Base-by-base conservation (phyloP, 2,329 filamentous ascomycete genomes). In the Esteya vermicola region DNA sequence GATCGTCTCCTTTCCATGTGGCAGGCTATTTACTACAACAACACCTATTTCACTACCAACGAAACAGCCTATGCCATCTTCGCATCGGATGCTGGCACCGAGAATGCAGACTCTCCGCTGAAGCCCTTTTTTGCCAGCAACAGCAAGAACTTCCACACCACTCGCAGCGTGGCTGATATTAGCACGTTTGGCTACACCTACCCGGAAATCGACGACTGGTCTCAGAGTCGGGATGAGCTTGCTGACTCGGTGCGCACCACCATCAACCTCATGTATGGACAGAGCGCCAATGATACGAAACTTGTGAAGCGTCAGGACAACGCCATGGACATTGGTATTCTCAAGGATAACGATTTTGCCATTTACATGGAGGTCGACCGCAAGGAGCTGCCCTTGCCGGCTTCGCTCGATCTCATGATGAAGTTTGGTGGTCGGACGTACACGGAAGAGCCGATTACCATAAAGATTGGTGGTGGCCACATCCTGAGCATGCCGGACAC, bases 171-270 rank as follows among this genome's bases (percentile, higher is more conserved):
- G 14, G 45, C 47, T 10, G 40, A 47, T 5, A 52, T 53, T 33
- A 48, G 54, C 19, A 49, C 33, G 8, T 59, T 64, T 40, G 61
- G 62, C 18, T 64, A 66, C 49, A 61, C 57, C 5, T 63, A 63
- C 45, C 55, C 54, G 3, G 59, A 62, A 43, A 52, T 67, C 22
- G 44, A 53, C 41, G 54, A 58, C 49, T 71, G 73, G 45, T 66
- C 62, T 8, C 36, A 75, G 56, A 67, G 67, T 4, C 59, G 70
- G 2, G 65, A 74, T 43, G 64, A 77, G 48, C 54, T 85, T 33
- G 64, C 67, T 25, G 68, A 69, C 43, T 78, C 80, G 48, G 63
- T 85, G 25, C 68, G 73, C 28, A 67, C 72, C 1, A 69, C 75
- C 7, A 68, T 82, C 12, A 65, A 72, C 42, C 63, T 57, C 1